Base-by-base conservation (phyloP, 768 basidiomycete genomes). In the Tulasnella sp. region DNA sequence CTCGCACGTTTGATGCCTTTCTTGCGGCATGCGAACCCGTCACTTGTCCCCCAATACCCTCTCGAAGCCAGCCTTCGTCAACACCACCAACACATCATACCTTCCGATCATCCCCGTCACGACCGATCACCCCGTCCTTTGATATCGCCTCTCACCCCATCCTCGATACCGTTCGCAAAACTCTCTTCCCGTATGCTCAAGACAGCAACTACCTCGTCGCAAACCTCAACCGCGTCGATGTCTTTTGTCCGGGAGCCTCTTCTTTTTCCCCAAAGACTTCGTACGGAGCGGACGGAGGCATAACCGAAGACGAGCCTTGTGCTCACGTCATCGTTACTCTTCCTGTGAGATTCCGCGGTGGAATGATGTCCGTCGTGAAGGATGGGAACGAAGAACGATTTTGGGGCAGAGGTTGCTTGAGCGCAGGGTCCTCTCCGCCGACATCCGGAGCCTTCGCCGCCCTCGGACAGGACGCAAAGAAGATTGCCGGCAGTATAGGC, bases 141-240 rank as follows among this genome's bases (percentile, higher is more conserved):
- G 86, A 90, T 63, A 75, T 90, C 60, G 76, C 85, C 17, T 86
- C 83, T 66, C 84, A 86, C 65, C 86, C 86, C 2, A 81, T 90
- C 65, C 77, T 90, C 59, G 86, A 86, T 61, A 81, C 86, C 0
- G 73, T 88, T 19, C 80, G 80, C 45, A 80, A 72, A 56, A 72
- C 80, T 0, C 72, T 90, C n/a, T 87, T 88, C 68, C 84, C 85
- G 0, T 72, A 87, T 3, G 80, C 84, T 3, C 65, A 70, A 0
- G 85, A 85, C 2, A 48, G 46, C 46, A 48, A 31, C 46, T 80
- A 83, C 67, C 77, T 90, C 62, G 79, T 79, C 17, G 79, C 79
- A 0, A 67, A 79, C 11, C 75, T 81, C 45, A 85, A 88, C 65
- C 77, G 76, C 60, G 72, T 89, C 17, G 84, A 90, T 65, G 73